Evolutionary conservation across 441 rosid genomes (phyloP), one percentile per base, ranked within the genome.

Genomic region (Syzygium syzygioides): DNA sequence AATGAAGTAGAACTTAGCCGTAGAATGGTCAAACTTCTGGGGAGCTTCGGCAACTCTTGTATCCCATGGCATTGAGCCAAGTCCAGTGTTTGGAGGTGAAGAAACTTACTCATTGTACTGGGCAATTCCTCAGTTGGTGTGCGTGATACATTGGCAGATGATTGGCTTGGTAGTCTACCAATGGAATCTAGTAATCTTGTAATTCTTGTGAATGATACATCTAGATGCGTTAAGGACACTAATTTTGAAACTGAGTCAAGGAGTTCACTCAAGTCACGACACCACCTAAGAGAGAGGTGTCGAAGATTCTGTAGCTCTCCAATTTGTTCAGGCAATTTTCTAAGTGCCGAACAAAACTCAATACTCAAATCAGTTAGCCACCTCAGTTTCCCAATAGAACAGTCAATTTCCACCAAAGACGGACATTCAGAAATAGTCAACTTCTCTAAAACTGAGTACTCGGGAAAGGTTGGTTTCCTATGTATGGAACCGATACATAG

Each of bases 1-100:
- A 25, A 0, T 0, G 14, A 57, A 2, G 0, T 2, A 57, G 28
- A 25, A 0, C 1, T 0, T 0, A 9, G 14, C 14, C 6, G 26
- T 20, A 56, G 4, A 56, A 5, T 56, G 59, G 59, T n/a, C n/a
- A n/a, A 56, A 56, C 59, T 56, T 20, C 0, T 4, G 4, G 59
- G 59, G 26, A 56, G 59, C 26, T 20, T 8, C 4, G 59, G 12
- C 59, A 20, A 20, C 62, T 57, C 62, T 57, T 11, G 0, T 10
- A 25, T 57, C 34, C 34, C 34, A 32, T 32, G 34, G 3, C 34
- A 32, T 32, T 32, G 34, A 32, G 34, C 34, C 34, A 32, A 32
- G 34, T 32, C 34, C 34, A 32, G 34, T 32, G 34, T 32, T 32
- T 32, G 34, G 34, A 32, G 64, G n/a, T 0, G n/a, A 11, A 25